Percentiles rank a stretch among this genome's conserved stretches.
These are phyloP conservation scores for Pythium diclinum DNA, from an alignment of 352 stramenopile genomes.

Conservation along the genomic window DNA sequence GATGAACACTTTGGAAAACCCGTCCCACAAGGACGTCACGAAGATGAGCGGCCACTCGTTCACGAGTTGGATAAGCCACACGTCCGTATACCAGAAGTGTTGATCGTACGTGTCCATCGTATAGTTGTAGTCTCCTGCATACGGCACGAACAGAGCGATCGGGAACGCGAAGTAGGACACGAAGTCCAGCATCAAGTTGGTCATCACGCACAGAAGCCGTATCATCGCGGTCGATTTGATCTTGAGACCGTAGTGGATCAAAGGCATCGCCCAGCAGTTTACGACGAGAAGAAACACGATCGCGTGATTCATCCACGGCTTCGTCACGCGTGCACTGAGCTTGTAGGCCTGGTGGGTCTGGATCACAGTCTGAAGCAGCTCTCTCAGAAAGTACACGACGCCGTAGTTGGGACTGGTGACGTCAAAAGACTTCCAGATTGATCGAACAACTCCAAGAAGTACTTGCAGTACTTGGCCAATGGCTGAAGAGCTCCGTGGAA, in stretches of 20 bases:
- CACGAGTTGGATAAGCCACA: slow-evolving; percentile 28
- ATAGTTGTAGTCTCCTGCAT: slow-evolving; percentile 18
- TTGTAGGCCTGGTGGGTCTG: slow-evolving; percentile 31
- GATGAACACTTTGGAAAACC: slow-evolving; percentile 27
- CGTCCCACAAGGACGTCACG: slow-evolving; percentile 22
- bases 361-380: slow-evolving; percentile 26
- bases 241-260: slow-evolving; percentile 13
- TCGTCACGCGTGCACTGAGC: slow-evolving; percentile 20
- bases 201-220: slow-evolving; percentile 14
- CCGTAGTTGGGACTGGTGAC: slow-evolving; percentile 23
- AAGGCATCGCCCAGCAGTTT: slow-evolving; percentile 31
- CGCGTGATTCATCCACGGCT: slow-evolving; percentile 25
- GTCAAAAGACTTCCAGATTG: slow-evolving; percentile 15
- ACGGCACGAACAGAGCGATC: slow-evolving; percentile 26
- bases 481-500: too few relatives aligned
- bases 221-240: not conserved
- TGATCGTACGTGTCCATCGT: slow-evolving; percentile 15
- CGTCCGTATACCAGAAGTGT: slow-evolving; percentile 24
- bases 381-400: slow-evolving; percentile 22
- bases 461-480: too few relatives aligned
- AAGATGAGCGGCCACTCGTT: slow-evolving; percentile 31
- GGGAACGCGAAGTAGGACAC: slow-evolving; percentile 26
- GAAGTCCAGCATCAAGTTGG: slow-evolving; percentile 25
- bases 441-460: too few relatives aligned
- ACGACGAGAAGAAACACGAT: slow-evolving; percentile 25